Evolutionary conservation across 192 early-diverging fungal species (phyloP), one percentile per base, ranked within the genome.

Genomic region (Spizellomyces punctatus): DNA sequence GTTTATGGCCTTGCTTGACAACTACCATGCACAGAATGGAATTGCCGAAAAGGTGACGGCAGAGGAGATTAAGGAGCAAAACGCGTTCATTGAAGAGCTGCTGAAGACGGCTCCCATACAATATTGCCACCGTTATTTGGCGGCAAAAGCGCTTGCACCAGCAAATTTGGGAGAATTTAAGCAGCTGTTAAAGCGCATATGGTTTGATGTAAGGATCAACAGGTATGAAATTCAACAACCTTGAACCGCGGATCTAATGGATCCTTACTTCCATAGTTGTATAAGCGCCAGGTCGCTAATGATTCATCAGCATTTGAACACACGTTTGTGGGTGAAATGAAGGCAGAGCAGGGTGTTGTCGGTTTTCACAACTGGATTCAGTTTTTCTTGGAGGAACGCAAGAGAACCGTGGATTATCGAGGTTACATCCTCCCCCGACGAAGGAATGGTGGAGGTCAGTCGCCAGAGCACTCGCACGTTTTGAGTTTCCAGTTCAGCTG

Each of bases 331-430:
- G 79, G 79, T 36, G 79, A 81, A 47, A 66, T 75, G 45, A 52
- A 46, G 9, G 36, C 16, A 44, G 71, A 48, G 22, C 50, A 71
- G 47, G 63, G 63, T 47, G 70, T 79, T 8, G 44, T 78, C 44
- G 79, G 79, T 10, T 74, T 78, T 58, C 79, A 81, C 58, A 81
- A 81, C 67, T 81, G 79, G 79, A 66, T 81, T 56, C 72, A 67
- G 19, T 78, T 78, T 43, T 49, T 46, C 9, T 16, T 71, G 16
- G 76, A 81, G 54, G 79, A 81, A 54, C 58, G 56, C 43, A 58
- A 54, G 10, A 72, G 79, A 8, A 54, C 52, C n/a, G 72, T 66
- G 2, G 73, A 81, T 42, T 81, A 81, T 52, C 61, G 66, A 10
- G 79, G 79, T 6, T 81, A 57, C 17, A 78, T 81, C 58, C 45